Evolutionary conservation across 805 yeast species (phyloP), one percentile per base, ranked within the genome.

Genomic region (Kluyveromyces lactis): DNA sequence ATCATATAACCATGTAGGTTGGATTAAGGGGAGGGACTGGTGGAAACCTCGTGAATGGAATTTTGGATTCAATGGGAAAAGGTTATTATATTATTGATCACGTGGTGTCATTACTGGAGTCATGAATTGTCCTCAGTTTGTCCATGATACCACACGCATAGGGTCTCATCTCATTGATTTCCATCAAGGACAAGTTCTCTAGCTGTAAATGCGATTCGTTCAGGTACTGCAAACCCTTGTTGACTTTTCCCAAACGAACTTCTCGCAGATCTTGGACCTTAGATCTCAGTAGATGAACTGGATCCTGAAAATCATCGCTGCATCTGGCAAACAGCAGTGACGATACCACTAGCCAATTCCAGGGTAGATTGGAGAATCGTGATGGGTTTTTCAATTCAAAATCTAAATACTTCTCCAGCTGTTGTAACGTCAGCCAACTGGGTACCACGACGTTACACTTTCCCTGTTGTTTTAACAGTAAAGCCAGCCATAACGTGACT

Each of bases 381-480:
- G 71, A 70, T 1, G 76, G 69, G 40, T 72, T 56, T 4, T 67
- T 65, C 26, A 75, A 64, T 54, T 90, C 97, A 44, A 73, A 79
- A 16, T 81, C 85, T 49, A 82, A 76, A 31, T 71, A 67, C 4
- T 66, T 68, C 39, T 73, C 72, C 41, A 90, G 58, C 36, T 66
- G 67, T 15, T 66, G 65, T 34, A 73, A 60, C 8, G 71, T 72
- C 8, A 92, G 68, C 98, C 98, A 92, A 1, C 66, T 70, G 0
- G 98, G 98, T 11, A 87, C 81, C 7, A 86, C 78, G 2, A 92
- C 77, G 45, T 79, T 81, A 60, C 97, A 86, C 51, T 87, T 81
- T 34, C 79, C 81, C 58, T 92, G 97, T 34, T 80, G 77, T 53
- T 86, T 86, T 36, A 92, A 65, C 16, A 89, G 64, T 6, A 89